These are phyloP conservation scores for Kwoniella dendrophila DNA, from an alignment of 768 basidiomycete species.

Conservation along the genomic window DNA sequence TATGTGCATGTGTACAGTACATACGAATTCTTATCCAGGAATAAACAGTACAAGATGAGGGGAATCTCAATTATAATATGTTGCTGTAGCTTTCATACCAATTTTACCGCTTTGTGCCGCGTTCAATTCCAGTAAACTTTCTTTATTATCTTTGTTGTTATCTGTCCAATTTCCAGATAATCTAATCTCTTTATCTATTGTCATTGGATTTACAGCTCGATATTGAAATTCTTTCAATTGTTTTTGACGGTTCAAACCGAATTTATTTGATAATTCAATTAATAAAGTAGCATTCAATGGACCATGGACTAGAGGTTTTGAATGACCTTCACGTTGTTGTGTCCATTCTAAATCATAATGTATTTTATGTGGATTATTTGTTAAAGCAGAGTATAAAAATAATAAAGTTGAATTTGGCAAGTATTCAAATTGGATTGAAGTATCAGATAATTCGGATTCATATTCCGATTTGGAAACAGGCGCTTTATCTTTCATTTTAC, in stretches of 20 bases:
- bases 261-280: slow-evolving; percentile 62
- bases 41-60: background rate
- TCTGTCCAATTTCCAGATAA: slow-evolving; percentile 34
- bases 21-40: background rate
- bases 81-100: slow-evolving; percentile 62
- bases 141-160: slow-evolving; percentile 51
- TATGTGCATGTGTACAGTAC: background rate
- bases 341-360: slow-evolving; percentile 79
- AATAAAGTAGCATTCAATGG: slow-evolving; percentile 79
- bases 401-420: slow-evolving; percentile 70
- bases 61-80: background rate
- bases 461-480: background rate
- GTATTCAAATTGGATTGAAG: slow-evolving; percentile 68
- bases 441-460: slow-evolving; percentile 57
- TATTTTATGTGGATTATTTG: slow-evolving; percentile 81
- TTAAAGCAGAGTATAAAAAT: slow-evolving; percentile 83
- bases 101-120: slow-evolving; percentile 65
- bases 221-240: slow-evolving; percentile 66
- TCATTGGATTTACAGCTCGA: slow-evolving; percentile 64
- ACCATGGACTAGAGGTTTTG: slow-evolving; percentile 78
- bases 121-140: slow-evolving; percentile 62
- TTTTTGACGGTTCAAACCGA: slow-evolving; percentile 23
- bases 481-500: too few species aligned
- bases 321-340: slow-evolving; percentile 69
- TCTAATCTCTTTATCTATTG: slow-evolving; percentile 41